Base-by-base conservation (phyloP, 805 yeast genomes). In the Ogataea sp. region DNA sequence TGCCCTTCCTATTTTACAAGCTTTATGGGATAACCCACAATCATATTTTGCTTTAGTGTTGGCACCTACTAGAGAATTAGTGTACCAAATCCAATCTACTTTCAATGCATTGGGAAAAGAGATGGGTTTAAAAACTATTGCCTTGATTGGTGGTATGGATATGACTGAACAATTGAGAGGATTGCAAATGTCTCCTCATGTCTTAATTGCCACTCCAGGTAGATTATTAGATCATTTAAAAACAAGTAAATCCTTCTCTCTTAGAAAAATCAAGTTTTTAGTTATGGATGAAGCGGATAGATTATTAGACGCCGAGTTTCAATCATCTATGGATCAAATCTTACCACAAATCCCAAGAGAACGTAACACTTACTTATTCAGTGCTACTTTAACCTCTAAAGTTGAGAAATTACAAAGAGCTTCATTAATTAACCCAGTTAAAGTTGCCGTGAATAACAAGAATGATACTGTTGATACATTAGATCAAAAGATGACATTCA, bases 271-370 rank as follows among this genome's bases (percentile, higher is more conserved):
- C 53, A 81, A 83, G 57, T 90, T 70, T 58, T 70, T 90, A 42
- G 95, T 90, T 4, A 83, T 90, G 83, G 98, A 90, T 62, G 98
- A 90, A 66, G 98, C 98, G 18, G 98, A 90, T 62, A 73, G 98
- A 57, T 72, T 90, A 49, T 68, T 90, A 53, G 98, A 93, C 65
- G 77, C 90, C 84, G 98, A 90, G 58, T 90, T 90, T 54, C 97
- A 96, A 13, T 96, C 96, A 30, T 95, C 89, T 14, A 68, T 90
- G 47, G 96, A 87, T 55, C 83, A 83, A 57, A 84, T 90, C 45
- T 67, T 90, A 40, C 81, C 79, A 47, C 75, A 86, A 37, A 83
- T 90, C 31, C 98, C 98, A 8, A 71, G 75, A 30, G 82, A 86
- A 45, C 73, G 93, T 61, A 86, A 88, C 4, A 83, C 93, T 0